A percentile compares a stretch with the other conserved stretches of the same genome.
These are phyloP conservation scores for Microascus cirrosus DNA, from an alignment of 2,329 filamentous ascomycete genomes.

Conservation along the genomic window DNA sequence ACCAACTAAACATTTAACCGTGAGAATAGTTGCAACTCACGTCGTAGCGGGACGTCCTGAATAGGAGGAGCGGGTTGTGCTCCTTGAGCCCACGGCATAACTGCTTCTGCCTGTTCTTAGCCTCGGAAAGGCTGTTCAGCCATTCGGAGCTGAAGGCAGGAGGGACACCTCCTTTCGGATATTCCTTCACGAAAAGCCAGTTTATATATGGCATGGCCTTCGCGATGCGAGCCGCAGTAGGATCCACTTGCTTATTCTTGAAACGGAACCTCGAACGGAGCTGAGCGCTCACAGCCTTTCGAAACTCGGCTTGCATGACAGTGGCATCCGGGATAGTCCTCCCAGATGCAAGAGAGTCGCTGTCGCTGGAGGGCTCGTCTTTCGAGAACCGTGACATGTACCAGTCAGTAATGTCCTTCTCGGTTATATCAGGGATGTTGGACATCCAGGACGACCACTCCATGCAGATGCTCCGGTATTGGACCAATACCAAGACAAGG, in stretches of 20 bases:
- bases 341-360: constrained; percentile 11
- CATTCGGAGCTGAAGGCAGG: constrained; percentile 20
- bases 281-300: constrained; percentile 17
- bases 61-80: constrained; percentile 24
- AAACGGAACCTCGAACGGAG: neutral
- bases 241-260: constrained; percentile 7
- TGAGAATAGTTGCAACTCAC: neutral
- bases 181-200: constrained; percentile 23
- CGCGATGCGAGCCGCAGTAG: constrained; percentile 12
- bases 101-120: constrained; percentile 20
- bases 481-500: constrained; percentile 35
- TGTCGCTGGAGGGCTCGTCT: constrained; percentile 5
- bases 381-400: constrained; percentile 20
- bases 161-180: constrained; percentile 13
- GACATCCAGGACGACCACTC: constrained; percentile 49
- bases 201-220: constrained; percentile 20
- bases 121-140: constrained; percentile 21
- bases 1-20: neutral
- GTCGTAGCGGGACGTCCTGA: constrained; percentile 21
- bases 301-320: constrained; percentile 13
- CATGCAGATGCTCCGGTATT: constrained; percentile 39
- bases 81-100: constrained; percentile 23
- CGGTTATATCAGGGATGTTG: constrained; percentile 34
- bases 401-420: constrained; percentile 38
- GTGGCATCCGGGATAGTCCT: neutral